A percentile compares a stretch with the other conserved stretches of the same genome.
Evolutionary conservation across 1,284 basidiomycete species (phyloP).

Genomic region (Amylostereum chailletii): DNA sequence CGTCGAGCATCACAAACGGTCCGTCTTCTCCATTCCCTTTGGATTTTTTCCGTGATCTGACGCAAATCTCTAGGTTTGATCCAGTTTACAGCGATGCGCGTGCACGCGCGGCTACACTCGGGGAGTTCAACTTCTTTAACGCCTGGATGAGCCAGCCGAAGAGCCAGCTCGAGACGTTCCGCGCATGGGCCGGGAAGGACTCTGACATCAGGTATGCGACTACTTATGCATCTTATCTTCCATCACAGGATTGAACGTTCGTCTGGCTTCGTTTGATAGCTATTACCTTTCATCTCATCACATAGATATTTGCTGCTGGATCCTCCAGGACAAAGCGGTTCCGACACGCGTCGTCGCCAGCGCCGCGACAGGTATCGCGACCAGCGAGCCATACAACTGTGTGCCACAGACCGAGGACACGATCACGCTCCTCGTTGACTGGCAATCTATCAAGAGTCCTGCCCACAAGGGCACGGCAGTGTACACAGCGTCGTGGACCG

Average conservation of each 20-base stretch:
- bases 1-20: slow-evolving; percentile 85
- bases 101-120: slow-evolving; percentile 66
- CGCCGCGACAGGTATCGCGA: slow-evolving; percentile 84
- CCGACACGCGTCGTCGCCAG: slow-evolving; percentile 84
- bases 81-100: slow-evolving; percentile 89
- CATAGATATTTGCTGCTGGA: slow-evolving; percentile 89
- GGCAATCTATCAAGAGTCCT: slow-evolving; percentile 68
- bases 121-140: slow-evolving; percentile 88
- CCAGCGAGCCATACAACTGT: slow-evolving; percentile 78
- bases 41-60: background rate
- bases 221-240: slow-evolving; percentile 2
- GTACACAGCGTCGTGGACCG: slow-evolving; percentile 89
- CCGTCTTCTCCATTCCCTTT: slow-evolving; percentile 3
- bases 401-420: slow-evolving; percentile 85
- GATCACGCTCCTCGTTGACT: slow-evolving; percentile 90
- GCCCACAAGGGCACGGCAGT: slow-evolving; percentile 74
- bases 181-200: slow-evolving; percentile 90
- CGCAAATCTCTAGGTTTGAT: slow-evolving; percentile 30
- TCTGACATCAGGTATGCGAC: slow-evolving; percentile 70
- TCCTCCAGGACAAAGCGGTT: slow-evolving; percentile 71
- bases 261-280: slow-evolving; percentile 26
- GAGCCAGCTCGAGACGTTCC: slow-evolving; percentile 88
- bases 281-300: slow-evolving; percentile 95
- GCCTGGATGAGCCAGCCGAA: slow-evolving; percentile 96
- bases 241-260: background rate